Base-by-base conservation (phyloP, 495 filamentous ascomycete species). In the Entonaema liquescens region DNA sequence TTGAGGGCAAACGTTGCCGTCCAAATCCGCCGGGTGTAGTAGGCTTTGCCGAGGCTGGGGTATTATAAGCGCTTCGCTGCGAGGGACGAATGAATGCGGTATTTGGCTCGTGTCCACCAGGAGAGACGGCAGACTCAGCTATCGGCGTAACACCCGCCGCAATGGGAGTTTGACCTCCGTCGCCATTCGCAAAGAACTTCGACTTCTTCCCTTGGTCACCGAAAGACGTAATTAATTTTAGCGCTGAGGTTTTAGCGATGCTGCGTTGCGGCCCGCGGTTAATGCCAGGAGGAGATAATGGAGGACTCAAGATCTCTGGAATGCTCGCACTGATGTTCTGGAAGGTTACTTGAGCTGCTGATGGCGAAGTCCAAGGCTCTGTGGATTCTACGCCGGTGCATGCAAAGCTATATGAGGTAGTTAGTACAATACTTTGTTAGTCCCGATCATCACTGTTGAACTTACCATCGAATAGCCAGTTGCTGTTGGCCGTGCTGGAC, bases 171-270 rank as follows among this genome's bases (percentile, higher is more conserved):
- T 85, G 85, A 67, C 93, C 91, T 69, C 91, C 84, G 25, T 86
- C 92, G 15, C 65, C 91, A n/a, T 62, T 77, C 17, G 89, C 87
- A 36, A 92, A 91, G 78, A 94, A 93, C 65, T 86, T 88, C 72
- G 87, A 85, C 59, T 87, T 86, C 42, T 86, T 82, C 31, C 80
- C 80, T n/a, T 83, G 79, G n/a, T 86, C 79, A 21, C 89, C 89
- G 61, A 99, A 98, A 0, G 90, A 88, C 6, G 95, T 99, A 68
- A 98, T 97, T 1, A 99, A 86, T 77, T 97, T 98, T 40, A 99
- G 85, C 3, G 94, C 85, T n/a, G 93, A 90, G 12, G 88, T 90
- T 80, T 95, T 97, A 13, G 89, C 88, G 53, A 89, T 81, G 58
- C 82, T 87, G 42, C 86, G 80, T 61, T 88, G 85, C 47, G 86